These are phyloP conservation scores for Colletotrichum tamarilloi DNA, from an alignment of 2,329 filamentous ascomycete species.

Conservation along the genomic window DNA sequence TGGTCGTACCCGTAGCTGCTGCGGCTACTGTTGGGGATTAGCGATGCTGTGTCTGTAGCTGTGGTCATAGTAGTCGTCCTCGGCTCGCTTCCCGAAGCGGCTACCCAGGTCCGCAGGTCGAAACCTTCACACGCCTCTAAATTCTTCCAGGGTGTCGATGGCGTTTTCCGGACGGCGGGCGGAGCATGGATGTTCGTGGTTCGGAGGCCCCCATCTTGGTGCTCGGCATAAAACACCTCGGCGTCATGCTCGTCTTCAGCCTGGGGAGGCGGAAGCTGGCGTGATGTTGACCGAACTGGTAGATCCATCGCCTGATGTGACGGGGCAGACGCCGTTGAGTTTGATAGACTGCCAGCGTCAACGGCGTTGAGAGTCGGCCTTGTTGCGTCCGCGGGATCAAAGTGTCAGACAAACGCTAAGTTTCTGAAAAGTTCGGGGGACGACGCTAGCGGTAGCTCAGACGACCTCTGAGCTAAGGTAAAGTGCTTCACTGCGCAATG, in stretches of 20 bases:
- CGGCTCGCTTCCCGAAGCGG: slow-evolving; percentile 9
- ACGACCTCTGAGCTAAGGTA: neutral
- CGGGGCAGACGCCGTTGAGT: neutral
- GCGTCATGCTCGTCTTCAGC: neutral
- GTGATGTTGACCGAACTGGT: neutral
- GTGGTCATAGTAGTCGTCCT: neutral
- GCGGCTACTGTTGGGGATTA: neutral
- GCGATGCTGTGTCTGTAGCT: neutral
- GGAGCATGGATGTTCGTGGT: slow-evolving; percentile 14
- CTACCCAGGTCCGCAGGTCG: slow-evolving; percentile 30
- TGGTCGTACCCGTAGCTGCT: neutral
- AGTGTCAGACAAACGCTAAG: slow-evolving; percentile 12
- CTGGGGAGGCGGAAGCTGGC: neutral
- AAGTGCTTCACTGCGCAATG: neutral
- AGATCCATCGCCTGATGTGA: neutral
- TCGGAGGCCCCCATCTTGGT: neutral
- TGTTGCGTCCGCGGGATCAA: neutral
- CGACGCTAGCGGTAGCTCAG: neutral
- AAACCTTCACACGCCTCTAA: slow-evolving; percentile 22
- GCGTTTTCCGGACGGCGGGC: slow-evolving; percentile 1
- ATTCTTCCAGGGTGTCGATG: slow-evolving; percentile 16
- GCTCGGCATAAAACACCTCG: neutral
- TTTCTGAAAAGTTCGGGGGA: neutral
- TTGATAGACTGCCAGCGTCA: neutral
- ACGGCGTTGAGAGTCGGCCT: neutral